Base-by-base conservation (phyloP, 495 filamentous ascomycete species). In the Xylaria curta region DNA sequence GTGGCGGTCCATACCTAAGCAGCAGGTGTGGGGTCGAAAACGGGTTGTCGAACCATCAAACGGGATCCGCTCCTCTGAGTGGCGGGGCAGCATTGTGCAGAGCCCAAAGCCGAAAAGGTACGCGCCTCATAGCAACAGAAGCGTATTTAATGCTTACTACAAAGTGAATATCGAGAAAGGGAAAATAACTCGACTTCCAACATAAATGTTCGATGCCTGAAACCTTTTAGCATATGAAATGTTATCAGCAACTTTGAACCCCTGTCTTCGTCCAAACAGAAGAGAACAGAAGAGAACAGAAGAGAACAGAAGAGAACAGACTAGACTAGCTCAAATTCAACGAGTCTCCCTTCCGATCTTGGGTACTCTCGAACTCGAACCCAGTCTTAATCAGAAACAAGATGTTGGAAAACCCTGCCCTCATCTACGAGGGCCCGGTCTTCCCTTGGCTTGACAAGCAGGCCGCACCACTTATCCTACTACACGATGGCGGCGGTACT, bases 401-500 rank as follows among this genome's bases (percentile, higher is more conserved):
- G 31, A 66, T 66, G 59, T 10, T 68, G 31, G 63, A 72, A 40
- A 80, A 78, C 47, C 77, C 77, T n/a, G 36, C 61, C 12, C 77
- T 74, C 33, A 74, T 78, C 68, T 72, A 78, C 69, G 28, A 71
- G 49, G 76, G 73, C 12, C 72, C 73, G 19, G 21, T 4, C 19
- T 44, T 51, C n/a, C 56, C 49, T 31, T 42, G 66, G 47, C 64
- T 72, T 21, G 17, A 51, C 61, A 65, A 67, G 66, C 70, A 72
- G 24, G 67, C 72, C 33, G 71, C 72, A 8, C 80, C 81, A 21
- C 68, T 82, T 12, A 69, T 83, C 58, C 74, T 83, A 4, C 51
- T 83, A 24, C 81, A 83, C 74, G 81, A 83, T 62, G 81, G 80
- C 51, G 77, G 81, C 59, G 81, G 81, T 62, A 82, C 80, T n/a